Evolutionary conservation across 2,329 filamentous ascomycete species (phyloP).

Genomic region (Tolypocladium nubicola): DNA sequence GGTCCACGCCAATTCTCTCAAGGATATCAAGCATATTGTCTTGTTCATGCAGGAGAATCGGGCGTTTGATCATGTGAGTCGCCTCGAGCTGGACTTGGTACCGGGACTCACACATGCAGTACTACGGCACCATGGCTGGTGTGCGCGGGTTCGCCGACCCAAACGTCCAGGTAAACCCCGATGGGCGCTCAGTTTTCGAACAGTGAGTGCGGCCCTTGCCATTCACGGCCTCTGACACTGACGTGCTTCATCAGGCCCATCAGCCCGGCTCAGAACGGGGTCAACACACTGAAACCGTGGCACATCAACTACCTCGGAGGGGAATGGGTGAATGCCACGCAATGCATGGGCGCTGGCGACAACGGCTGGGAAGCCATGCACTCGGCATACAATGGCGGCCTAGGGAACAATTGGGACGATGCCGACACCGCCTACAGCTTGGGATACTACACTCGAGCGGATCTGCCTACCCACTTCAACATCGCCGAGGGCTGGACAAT

Average conservation of each 20-base stretch:
- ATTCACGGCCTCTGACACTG: not conserved
- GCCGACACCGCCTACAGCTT: slow-evolving; percentile 15
- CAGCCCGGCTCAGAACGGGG: slow-evolving; percentile 25
- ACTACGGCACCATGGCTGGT: slow-evolving; percentile 43
- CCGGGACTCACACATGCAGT: slow-evolving; percentile 19
- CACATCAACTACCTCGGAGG: slow-evolving; percentile 37
- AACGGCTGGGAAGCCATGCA: slow-evolving; percentile 43
- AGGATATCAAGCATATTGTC: slow-evolving; percentile 45
- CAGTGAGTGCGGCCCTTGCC: slow-evolving; percentile 25
- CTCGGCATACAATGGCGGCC: slow-evolving; percentile 34
- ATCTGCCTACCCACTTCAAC: slow-evolving; percentile 42
- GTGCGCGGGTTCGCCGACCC: slow-evolving; percentile 42
- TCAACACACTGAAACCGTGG: slow-evolving; percentile 38
- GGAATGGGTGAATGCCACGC: slow-evolving; percentile 32
- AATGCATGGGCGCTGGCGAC: slow-evolving; percentile 39
- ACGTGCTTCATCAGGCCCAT: not conserved
- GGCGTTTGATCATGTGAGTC: slow-evolving; percentile 20
- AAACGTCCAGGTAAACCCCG: slow-evolving; percentile 13
- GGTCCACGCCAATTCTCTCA: slow-evolving; percentile 25
- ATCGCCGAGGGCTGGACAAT: slow-evolving; percentile 43
- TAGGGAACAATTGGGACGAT: slow-evolving; percentile 39
- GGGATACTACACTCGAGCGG: slow-evolving; percentile 38
- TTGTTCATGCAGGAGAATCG: slow-evolving; percentile 42
- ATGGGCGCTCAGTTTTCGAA: slow-evolving; percentile 34
- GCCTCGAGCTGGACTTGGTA: not conserved